Conservation (phyloP, 2,329 filamentous ascomycete species). For the Neurospora crassa region DNA sequence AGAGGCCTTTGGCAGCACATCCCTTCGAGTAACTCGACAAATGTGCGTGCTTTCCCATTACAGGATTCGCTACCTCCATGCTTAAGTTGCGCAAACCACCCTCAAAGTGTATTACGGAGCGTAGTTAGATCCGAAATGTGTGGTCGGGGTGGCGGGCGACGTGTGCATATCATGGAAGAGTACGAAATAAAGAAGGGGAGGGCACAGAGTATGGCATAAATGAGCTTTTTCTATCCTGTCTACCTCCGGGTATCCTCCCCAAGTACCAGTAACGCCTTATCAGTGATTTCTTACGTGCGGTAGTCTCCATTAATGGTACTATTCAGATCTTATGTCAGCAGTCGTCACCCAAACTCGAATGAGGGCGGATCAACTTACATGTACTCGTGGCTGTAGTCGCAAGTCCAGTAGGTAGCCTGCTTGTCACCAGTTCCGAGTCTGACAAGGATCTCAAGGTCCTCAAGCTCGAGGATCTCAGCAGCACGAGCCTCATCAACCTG, state of each 20-base stretch:
- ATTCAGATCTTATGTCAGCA: slow-evolving; percentile 6
- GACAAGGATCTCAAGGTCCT: slow-evolving; percentile 72
- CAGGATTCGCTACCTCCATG: not conserved
- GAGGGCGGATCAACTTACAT: slow-evolving; percentile 27
- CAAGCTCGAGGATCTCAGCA: slow-evolving; percentile 65
- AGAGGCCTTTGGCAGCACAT: not conserved
- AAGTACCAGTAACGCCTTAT: not conserved
- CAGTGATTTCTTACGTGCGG: slow-evolving; percentile 36
- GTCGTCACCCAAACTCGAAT: slow-evolving; percentile 10
- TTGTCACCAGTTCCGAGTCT: slow-evolving; percentile 58
- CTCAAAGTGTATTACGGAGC: not conserved
- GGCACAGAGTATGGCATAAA: not conserved
- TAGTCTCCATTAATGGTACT: slow-evolving; percentile 59
- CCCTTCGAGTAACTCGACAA: not conserved
- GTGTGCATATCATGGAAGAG: not conserved
- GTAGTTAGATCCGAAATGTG: rapidly evolving
- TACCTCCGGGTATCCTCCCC: not conserved
- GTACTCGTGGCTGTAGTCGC: slow-evolving; percentile 79
- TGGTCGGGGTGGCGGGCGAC: not conserved
- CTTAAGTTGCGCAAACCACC: not conserved
- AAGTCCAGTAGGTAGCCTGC: slow-evolving; percentile 72
- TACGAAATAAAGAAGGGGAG: not conserved
- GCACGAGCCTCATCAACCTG: slow-evolving; percentile 65
- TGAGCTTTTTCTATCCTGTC: not conserved
- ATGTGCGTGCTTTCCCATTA: not conserved